Evolutionary conservation across 345 rosid genomes (phyloP).

Genomic region (Hibiscus mutabilis): DNA sequence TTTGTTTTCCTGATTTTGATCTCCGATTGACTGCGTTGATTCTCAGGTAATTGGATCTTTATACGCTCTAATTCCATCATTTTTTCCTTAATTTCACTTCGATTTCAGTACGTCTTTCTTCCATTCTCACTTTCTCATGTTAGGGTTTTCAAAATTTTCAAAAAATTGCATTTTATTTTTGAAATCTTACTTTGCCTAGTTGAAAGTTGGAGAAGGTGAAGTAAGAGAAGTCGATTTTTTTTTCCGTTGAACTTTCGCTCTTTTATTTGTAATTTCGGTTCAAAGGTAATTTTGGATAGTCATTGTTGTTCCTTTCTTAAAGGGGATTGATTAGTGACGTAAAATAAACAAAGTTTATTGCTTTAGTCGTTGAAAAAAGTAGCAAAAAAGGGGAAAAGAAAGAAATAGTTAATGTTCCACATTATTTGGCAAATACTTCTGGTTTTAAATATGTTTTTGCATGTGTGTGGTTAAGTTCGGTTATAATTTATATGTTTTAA

Average conservation of each 20-base stretch:
- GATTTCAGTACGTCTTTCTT: not conserved
- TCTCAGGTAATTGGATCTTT: conserved; percentile 21
- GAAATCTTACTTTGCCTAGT: not conserved
- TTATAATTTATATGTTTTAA: not conserved
- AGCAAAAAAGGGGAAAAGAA: not conserved
- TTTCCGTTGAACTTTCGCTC: not conserved
- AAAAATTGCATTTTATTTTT: not conserved
- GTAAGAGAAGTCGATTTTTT: not conserved
- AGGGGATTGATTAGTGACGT: not conserved
- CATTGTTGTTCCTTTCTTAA: not conserved
- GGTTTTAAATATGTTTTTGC: not conserved
- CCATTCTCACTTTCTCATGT: not conserved
- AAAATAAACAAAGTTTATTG: not conserved
- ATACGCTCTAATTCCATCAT: conserved; percentile 2
- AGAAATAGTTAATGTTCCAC: not conserved
- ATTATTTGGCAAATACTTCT: not conserved
- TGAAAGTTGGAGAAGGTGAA: not conserved
- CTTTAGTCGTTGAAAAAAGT: not conserved
- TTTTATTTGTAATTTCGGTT: not conserved
- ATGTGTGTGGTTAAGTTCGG: not conserved
- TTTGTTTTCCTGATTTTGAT: conserved; percentile 10
- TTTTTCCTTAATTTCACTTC: conserved; percentile 3
- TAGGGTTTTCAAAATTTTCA: not conserved
- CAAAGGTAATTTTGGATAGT: not conserved
- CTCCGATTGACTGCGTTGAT: conserved; percentile 21